Conservation (phyloP, 495 filamentous ascomycete species). For the Penicillium lagena region DNA sequence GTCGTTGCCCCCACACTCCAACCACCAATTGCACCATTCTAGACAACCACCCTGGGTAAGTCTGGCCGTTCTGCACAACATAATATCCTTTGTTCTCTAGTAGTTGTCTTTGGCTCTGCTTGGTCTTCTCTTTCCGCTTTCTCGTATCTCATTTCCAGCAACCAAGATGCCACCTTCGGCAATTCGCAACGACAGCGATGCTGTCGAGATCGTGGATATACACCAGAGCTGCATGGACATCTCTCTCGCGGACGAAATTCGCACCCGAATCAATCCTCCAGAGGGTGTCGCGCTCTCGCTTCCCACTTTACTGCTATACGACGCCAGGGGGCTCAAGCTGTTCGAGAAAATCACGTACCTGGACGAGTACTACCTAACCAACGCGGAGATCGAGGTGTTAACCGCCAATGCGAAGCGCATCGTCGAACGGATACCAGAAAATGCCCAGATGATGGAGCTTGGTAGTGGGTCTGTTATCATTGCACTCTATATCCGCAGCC, state of each 20-base stretch:
- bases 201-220: conserved; percentile 72
- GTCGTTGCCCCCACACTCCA: too few relatives aligned
- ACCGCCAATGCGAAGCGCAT: conserved; percentile 63
- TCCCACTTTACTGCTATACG: conserved; percentile 87
- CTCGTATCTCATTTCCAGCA: neutral
- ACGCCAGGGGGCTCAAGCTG: conserved; percentile 77
- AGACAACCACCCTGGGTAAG: too few relatives aligned
- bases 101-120: neutral
- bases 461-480: conserved; percentile 78
- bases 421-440: conserved; percentile 62
- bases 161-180: conserved; percentile 30
- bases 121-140: neutral
- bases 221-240: conserved; percentile 57
- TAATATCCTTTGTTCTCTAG: neutral
- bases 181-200: conserved; percentile 10
- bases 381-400: conserved; percentile 82
- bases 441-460: conserved; percentile 78
- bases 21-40: neutral
- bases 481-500: conserved; percentile 10
- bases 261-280: conserved; percentile 49
- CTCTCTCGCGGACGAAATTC: conserved; percentile 67
- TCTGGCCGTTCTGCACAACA: neutral
- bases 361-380: conserved; percentile 93
- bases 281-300: conserved; percentile 58
- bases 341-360: conserved; percentile 96